Percentiles rank a stretch among this genome's conserved stretches.
phyloP scores from a whole-genome alignment of 441 rosid genomes.

The Pelargonium myrrhifolium region DNA sequence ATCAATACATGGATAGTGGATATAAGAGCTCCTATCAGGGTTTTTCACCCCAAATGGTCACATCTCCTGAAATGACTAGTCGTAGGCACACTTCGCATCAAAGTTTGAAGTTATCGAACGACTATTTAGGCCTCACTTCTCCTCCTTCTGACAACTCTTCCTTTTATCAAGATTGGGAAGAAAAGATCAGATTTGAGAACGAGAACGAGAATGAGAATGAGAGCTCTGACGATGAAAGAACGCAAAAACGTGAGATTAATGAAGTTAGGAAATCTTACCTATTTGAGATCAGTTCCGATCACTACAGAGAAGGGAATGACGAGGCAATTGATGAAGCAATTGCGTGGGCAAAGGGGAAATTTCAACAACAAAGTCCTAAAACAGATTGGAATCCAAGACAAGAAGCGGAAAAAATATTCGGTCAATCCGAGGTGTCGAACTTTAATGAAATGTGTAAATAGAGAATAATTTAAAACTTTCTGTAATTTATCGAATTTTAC shows the following conservation, averaged over 20 bases:
- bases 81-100: conserved; percentile 45
- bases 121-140: conserved; percentile 55
- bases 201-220: background rate
- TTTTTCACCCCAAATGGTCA: conserved; percentile 31
- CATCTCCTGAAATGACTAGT: conserved; percentile 65
- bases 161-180: conserved; percentile 27
- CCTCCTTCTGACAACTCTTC: conserved; percentile 69
- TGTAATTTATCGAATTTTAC: too few relatives aligned
- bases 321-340: conserved; percentile 85
- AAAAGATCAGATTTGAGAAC: conserved; percentile 1
- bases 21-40: conserved; percentile 32
- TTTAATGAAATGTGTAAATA: too few relatives aligned
- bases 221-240: background rate
- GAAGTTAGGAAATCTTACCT: conserved; percentile 72
- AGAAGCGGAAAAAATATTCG: too few relatives aligned
- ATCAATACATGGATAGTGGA: conserved; percentile 30
- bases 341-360: conserved; percentile 91
- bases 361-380: conserved; percentile 28
- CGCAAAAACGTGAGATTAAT: conserved; percentile 33
- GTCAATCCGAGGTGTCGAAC: too few relatives aligned
- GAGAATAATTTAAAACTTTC: too few relatives aligned
- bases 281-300: conserved; percentile 65
- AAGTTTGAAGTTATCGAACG: conserved; percentile 35
- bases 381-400: background rate
- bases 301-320: conserved; percentile 26